These are phyloP conservation scores for Trifolium dubium DNA, from an alignment of 306 rosid genomes.

Conservation along the genomic window DNA sequence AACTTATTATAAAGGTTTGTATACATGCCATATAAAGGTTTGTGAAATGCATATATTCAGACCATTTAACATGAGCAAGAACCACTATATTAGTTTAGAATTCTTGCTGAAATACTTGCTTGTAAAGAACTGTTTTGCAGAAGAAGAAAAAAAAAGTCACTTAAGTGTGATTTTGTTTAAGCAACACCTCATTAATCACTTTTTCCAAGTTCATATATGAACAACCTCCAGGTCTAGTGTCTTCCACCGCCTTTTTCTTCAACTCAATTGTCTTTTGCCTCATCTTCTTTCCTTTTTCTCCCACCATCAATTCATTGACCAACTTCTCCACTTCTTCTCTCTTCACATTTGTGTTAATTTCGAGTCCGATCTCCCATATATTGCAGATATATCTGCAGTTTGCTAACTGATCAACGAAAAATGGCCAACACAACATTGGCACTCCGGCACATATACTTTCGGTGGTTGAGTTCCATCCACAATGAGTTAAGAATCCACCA, in stretches of 20 bases:
- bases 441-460: slow-evolving; percentile 43
- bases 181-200: slow-evolving; percentile 36
- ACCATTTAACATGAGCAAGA: no score
- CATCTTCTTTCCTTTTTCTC: slow-evolving; percentile 46
- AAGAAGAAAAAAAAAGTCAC: no score
- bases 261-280: slow-evolving; percentile 31
- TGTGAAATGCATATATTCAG: no score
- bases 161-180: neutral
- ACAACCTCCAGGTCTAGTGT: slow-evolving; percentile 36
- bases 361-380: slow-evolving; percentile 44
- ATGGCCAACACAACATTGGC: slow-evolving; percentile 50
- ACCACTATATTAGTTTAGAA: no score
- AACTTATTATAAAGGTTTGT: no score
- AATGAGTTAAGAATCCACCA: slow-evolving; percentile 44
- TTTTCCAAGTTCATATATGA: slow-evolving; percentile 30
- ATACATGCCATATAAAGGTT: no score
- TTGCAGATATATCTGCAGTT: slow-evolving; percentile 34
- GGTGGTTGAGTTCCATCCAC: slow-evolving; percentile 49
- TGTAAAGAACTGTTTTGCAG: no score
- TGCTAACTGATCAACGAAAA: slow-evolving; percentile 37
- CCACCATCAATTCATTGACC: slow-evolving; percentile 46
- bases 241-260: slow-evolving; percentile 37
- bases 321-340: slow-evolving; percentile 45
- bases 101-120: no score
- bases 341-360: slow-evolving; percentile 37